A percentile compares a stretch with the other conserved stretches of the same genome.
phyloP scores from a whole-genome alignment of 225 moss, liverwort and hornwort genomes.

The Bryum argenteum region DNA sequence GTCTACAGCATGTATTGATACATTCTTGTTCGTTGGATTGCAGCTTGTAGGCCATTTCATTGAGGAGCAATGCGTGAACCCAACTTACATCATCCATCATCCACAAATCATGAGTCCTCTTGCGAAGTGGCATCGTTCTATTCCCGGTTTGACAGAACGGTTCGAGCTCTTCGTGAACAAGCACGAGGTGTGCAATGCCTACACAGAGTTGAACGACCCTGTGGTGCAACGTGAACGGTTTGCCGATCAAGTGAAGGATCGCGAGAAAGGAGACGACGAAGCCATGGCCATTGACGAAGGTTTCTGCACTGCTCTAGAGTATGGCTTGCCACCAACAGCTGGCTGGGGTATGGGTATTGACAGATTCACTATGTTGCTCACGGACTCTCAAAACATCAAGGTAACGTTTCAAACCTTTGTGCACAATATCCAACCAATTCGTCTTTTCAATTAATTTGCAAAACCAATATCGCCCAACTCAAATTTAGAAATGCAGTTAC shows the following conservation, averaged over 20 bases:
- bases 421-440: not conserved
- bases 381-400: slow-evolving; percentile 92
- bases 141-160: slow-evolving; percentile 88
- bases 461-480: too few relatives aligned
- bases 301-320: slow-evolving; percentile 87
- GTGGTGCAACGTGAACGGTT: slow-evolving; percentile 92
- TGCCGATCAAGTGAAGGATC: slow-evolving; percentile 89
- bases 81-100: slow-evolving; percentile 86
- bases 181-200: slow-evolving; percentile 96
- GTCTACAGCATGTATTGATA: slow-evolving; percentile 4
- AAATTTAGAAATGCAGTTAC: too few relatives aligned
- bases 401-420: slow-evolving; percentile 27
- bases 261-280: slow-evolving; percentile 89
- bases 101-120: slow-evolving; percentile 94
- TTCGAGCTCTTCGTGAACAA: slow-evolving; percentile 94
- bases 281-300: slow-evolving; percentile 92
- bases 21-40: slow-evolving; percentile 6
- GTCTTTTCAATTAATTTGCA: too few relatives aligned
- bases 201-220: slow-evolving; percentile 95
- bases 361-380: slow-evolving; percentile 84
- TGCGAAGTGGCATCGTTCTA: slow-evolving; percentile 96
- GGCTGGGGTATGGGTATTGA: slow-evolving; percentile 98
- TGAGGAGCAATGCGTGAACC: slow-evolving; percentile 88
- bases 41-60: slow-evolving; percentile 92
- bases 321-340: slow-evolving; percentile 87